Percentiles rank a stretch among this genome's conserved stretches.
These are phyloP conservation scores for Ophiocordyceps camponoti-leonardi DNA, from an alignment of 2,329 filamentous ascomycete species.

Conservation along the genomic window DNA sequence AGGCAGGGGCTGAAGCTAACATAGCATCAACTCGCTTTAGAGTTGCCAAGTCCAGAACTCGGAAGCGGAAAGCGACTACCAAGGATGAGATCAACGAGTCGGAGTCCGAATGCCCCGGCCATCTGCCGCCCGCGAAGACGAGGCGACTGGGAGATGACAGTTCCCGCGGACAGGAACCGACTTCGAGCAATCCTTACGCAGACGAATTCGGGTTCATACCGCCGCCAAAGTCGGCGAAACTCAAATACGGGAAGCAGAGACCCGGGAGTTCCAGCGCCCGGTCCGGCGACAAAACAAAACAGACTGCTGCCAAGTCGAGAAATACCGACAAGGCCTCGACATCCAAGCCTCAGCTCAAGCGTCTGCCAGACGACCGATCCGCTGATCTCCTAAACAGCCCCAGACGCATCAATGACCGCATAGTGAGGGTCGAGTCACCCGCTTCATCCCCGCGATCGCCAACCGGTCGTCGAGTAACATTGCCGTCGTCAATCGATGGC, in stretches of 20 bases:
- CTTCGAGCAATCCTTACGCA: conserved; percentile 8
- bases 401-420: neutral
- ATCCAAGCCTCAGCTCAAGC: conserved; percentile 1
- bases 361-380: neutral
- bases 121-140: neutral
- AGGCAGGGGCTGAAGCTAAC: conserved; percentile 9
- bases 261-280: no score
- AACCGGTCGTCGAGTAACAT: neutral
- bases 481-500: neutral
- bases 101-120: neutral
- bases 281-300: neutral
- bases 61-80: neutral
- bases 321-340: neutral
- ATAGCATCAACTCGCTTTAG: conserved; percentile 13
- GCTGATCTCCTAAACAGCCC: neutral
- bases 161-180: conserved; percentile 1
- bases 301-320: neutral
- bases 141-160: conserved; percentile 2
- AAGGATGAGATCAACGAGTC: neutral
- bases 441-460: neutral
- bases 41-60: conserved; percentile 8
- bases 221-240: conserved; percentile 3
- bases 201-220: conserved; percentile 9
- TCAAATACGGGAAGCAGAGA: conserved; percentile 11
- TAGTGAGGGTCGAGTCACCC: neutral